Base-by-base conservation (phyloP, 2,329 filamentous ascomycete species). In the Immersiporthe knoxdaviesiana region DNA sequence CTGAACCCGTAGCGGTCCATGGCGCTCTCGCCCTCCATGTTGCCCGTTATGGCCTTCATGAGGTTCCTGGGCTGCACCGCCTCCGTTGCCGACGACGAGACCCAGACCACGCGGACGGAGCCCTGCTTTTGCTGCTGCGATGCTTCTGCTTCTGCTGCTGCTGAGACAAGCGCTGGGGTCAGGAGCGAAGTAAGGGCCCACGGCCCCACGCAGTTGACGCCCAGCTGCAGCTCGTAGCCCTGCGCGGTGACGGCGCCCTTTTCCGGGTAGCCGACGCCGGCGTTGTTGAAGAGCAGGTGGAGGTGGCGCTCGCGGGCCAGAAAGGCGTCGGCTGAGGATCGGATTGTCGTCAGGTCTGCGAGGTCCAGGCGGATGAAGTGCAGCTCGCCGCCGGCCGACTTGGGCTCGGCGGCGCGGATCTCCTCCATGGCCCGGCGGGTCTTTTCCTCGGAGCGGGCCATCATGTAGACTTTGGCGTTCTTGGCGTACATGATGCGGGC, bases 401-500 rank as follows among this genome's bases (percentile, higher is more conserved):
- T 35, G 12, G 71, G 62, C 21, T 5, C 39, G 18, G 67, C 30
- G 2, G 63, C 54, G 63, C 79, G 74, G 72, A 86, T 82, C 16
- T 74, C 70, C 14, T 76, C 73, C 63, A 87, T 83, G 41, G 83
- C 82, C 0, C 72, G 67, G 5, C 78, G 74, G 47, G 78, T 81
- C 72, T 83, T 83, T 14, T 77, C 72, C 56, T 77, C 71, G 8
- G 79, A 81, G 54, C 85, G 83, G 3, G 80, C 81, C 7, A 83
- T 84, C 63, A 87, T 74, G 74, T 86, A 87, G 47, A 88, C 59
- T 30, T 52, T 67, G 7, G 68, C 68, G 32, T 67, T 67, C 35
- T 63, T 69, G 30, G 64, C 54, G 30, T 69, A 69, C 16, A 69
- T 37, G 3, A 69, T 63, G 24, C 59, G 47, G 35, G 64, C 64